phyloP scores from a whole-genome alignment of 768 basidiomycete genomes.

The Coprinellus micaceus region DNA sequence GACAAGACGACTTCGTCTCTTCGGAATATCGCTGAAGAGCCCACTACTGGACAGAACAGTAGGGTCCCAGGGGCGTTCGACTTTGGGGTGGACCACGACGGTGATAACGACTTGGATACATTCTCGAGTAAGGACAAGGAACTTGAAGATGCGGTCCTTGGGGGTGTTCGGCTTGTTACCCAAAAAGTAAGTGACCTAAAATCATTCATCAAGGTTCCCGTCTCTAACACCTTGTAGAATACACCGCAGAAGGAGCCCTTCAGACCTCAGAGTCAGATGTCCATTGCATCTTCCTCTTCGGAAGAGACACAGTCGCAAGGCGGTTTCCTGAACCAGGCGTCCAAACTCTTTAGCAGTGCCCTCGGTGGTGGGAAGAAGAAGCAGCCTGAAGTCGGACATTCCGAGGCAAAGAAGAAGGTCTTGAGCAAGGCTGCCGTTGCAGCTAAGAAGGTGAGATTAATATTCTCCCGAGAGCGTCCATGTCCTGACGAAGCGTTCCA shows the following conservation, averaged over 20 bases:
- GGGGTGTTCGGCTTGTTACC: conserved; percentile 33
- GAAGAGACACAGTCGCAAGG: conserved; percentile 40
- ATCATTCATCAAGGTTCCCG: not conserved
- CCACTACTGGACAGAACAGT: conserved; percentile 2
- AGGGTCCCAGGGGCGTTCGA: conserved; percentile 30
- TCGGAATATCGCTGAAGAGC: conserved; percentile 10
- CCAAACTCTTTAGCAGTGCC: conserved; percentile 63
- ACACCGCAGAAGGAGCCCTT: conserved; percentile 19
- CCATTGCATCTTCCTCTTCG: conserved; percentile 47
- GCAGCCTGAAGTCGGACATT: too few species aligned
- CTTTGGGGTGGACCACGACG: conserved; percentile 35
- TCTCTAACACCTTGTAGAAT: not conserved
- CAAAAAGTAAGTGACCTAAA: conserved; percentile 49
- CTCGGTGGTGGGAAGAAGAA: conserved; percentile 67
- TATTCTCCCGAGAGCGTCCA: too few species aligned
- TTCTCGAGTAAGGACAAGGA: conserved; percentile 28
- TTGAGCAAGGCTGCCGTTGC: conserved; percentile 77
- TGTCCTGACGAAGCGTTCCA: conserved; percentile 28
- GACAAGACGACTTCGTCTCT: conserved; percentile 15
- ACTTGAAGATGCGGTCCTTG: conserved; percentile 41
- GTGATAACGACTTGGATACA: conserved; percentile 32
- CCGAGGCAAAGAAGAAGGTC: conserved; percentile 75
- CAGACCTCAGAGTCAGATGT: conserved; percentile 53
- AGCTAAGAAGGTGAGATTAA: conserved; percentile 71
- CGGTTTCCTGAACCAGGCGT: conserved; percentile 70